Base-by-base conservation (phyloP, 306 rosid genomes). In the Vigna mungo region DNA sequence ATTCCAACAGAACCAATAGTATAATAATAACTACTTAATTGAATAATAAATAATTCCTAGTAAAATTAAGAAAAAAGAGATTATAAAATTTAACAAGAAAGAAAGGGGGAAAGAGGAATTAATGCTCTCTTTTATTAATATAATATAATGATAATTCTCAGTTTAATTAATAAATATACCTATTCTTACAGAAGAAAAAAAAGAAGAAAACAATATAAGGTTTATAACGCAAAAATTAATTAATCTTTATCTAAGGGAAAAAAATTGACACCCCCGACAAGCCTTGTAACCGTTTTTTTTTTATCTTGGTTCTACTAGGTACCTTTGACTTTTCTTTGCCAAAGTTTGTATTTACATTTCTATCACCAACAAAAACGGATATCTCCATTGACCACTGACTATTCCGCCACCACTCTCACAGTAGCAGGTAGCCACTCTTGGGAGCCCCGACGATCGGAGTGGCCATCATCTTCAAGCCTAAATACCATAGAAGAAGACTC, bases 331-430 rank as follows among this genome's bases (percentile, higher is more conserved):
- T 81, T 63, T 5, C 66, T 80, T 82, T 78, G 82, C 78, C 86
- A 82, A 83, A 81, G 84, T 70, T 58, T 77, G 60, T 88, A 94
- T 91, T 85, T 94, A 94, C 98, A 90, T 78, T 84, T 78, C 83
- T 89, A 82, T 37, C 72, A 83, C 79, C 71, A 66, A 70, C 81
- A 64, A 81, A 82, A 63, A 68, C 65, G 23, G 32, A 61, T 80
- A 76, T 82, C 79, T 46, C 78, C 94, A 75, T 61, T 76, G 39
- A 27, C 1, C 66, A 60, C 43, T 17, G 55, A 46, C 63, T 86
- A 80, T 41, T 74, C 92, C 7, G 48, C 77, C 74, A 82, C 88
- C 80, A 96, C 86, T 76, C 85, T 82, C 80, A 93, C 90, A 36
- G 79, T 49, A 60, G 81, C 72, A 1, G 96, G 98, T 9, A 96